A percentile compares a stretch with the other conserved stretches of the same genome.
Conservation (phyloP, 2,329 filamentous ascomycete species). For the Pseudopyricularia cyperi region DNA sequence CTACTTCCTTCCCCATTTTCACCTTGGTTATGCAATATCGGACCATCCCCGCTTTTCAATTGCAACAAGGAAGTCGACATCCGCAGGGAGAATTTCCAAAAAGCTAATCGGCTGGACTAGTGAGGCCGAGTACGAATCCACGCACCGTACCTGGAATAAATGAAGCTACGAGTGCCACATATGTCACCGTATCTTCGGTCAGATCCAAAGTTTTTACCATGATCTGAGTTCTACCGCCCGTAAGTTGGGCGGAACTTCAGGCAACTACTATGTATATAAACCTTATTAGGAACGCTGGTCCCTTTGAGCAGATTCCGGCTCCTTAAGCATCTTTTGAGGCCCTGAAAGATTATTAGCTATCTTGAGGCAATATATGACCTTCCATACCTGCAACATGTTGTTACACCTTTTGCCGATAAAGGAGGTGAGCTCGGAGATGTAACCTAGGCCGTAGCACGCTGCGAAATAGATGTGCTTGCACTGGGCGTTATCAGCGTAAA, state of each 20-base stretch:
- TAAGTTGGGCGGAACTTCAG: too few relatives aligned
- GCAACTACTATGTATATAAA: too few relatives aligned
- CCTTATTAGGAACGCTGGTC: too few relatives aligned
- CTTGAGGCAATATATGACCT: too few relatives aligned
- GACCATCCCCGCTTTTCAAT: too few relatives aligned
- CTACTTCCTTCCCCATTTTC: too few relatives aligned
- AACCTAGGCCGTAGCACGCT: constrained; percentile 46
- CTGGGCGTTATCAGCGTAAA: constrained; percentile 43
- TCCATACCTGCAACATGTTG: too few relatives aligned
- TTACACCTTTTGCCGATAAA: constrained; percentile 31
- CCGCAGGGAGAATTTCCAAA: constrained; percentile 34
- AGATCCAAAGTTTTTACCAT: constrained; percentile 24
- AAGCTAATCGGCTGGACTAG: constrained; percentile 32
- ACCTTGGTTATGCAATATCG: too few relatives aligned
- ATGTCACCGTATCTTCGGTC: constrained; percentile 31
- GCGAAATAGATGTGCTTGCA: constrained; percentile 54
- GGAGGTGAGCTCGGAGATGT: constrained; percentile 41
- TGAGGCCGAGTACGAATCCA: constrained; percentile 23
- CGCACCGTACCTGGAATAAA: constrained; percentile 28
- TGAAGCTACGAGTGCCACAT: constrained; percentile 36
- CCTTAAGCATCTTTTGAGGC: too few relatives aligned
- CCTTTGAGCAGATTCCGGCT: too few relatives aligned
- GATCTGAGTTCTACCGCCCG: constrained; percentile 42
- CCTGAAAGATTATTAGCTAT: too few relatives aligned
- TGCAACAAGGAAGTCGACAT: constrained; percentile 23